Conservation (phyloP, 768 basidiomycete genomes). For the Leucocoprinus sp. region DNA sequence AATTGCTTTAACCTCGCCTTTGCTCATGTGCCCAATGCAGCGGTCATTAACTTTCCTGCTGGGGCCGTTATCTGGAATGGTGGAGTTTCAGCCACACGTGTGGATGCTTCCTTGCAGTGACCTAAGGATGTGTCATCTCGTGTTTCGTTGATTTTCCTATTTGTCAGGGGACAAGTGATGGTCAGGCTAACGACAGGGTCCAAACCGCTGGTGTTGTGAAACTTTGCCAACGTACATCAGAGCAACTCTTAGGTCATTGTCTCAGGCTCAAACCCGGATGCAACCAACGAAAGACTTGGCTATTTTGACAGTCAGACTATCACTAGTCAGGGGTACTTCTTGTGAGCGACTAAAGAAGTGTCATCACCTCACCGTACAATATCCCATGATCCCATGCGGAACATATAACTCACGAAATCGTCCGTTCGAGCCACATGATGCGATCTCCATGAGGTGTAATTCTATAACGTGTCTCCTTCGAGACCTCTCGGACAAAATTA, state of each 20-base stretch:
- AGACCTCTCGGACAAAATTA: slow-evolving; percentile 1
- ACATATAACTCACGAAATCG: slow-evolving; percentile 3
- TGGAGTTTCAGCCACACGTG: not conserved
- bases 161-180: slow-evolving; percentile 1
- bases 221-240: slow-evolving; percentile 2
- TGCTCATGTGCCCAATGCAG: not conserved
- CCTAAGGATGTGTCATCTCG: slow-evolving; percentile 2
- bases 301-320: too few relatives aligned
- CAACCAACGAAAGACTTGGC: not conserved
- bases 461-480: slow-evolving; percentile 7
- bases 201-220: not conserved
- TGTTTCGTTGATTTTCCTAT: not conserved
- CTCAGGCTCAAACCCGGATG: too few relatives aligned
- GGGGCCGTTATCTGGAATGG: not conserved
- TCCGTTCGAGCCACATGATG: slow-evolving; percentile 3
- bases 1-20: not conserved
- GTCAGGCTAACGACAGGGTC: not conserved
- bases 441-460: slow-evolving; percentile 4
- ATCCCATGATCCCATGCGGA: slow-evolving; percentile 3
- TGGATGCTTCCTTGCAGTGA: not conserved
- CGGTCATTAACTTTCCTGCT: not conserved
- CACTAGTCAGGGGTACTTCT: not conserved
- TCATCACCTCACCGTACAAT: not conserved
- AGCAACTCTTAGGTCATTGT: too few relatives aligned
- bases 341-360: not conserved